These are phyloP conservation scores for Oemleria cerasiformis DNA, from an alignment of 306 rosid genomes.

Conservation along the genomic window DNA sequence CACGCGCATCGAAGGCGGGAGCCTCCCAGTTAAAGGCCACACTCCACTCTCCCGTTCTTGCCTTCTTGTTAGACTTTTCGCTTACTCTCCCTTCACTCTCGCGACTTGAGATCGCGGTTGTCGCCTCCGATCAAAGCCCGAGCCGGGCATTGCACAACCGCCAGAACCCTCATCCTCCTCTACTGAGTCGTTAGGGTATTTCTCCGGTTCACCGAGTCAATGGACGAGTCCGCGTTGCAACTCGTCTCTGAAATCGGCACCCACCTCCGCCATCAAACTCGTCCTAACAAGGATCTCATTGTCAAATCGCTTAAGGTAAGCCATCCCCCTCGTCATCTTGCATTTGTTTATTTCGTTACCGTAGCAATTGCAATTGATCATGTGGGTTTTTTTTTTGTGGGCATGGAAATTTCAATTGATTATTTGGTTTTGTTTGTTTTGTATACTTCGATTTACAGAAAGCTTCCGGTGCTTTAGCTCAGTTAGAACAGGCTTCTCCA, in stretches of 20 bases:
- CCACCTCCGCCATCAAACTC: slow-evolving; percentile 47
- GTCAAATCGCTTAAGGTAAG: slow-evolving; percentile 71
- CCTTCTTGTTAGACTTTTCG: not conserved
- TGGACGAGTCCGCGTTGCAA: slow-evolving; percentile 55
- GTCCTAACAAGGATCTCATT: slow-evolving; percentile 64
- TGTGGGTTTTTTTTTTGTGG: not conserved
- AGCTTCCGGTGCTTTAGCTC: slow-evolving; percentile 58
- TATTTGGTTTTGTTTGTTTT: not conserved
- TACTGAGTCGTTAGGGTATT: slow-evolving; percentile 15
- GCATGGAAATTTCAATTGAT: not conserved
- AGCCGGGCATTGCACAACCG: not conserved
- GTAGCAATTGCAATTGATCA: not conserved
- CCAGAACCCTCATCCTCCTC: slow-evolving; percentile 1
- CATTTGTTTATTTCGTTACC: not conserved
- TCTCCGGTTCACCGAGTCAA: slow-evolving; percentile 16
- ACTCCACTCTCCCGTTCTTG: not conserved
- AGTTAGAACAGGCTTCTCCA: slow-evolving; percentile 58
- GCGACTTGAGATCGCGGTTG: not conserved
- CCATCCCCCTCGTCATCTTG: not conserved
- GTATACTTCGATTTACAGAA: slow-evolving; percentile 41
- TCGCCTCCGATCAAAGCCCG: not conserved
- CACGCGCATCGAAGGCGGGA: slow-evolving; percentile 57
- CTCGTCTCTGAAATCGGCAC: slow-evolving; percentile 58
- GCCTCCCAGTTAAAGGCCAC: slow-evolving; percentile 13
- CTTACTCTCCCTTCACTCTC: not conserved